Base-by-base conservation (phyloP, 2,329 filamentous ascomycete species). In the Onygena corvina region DNA sequence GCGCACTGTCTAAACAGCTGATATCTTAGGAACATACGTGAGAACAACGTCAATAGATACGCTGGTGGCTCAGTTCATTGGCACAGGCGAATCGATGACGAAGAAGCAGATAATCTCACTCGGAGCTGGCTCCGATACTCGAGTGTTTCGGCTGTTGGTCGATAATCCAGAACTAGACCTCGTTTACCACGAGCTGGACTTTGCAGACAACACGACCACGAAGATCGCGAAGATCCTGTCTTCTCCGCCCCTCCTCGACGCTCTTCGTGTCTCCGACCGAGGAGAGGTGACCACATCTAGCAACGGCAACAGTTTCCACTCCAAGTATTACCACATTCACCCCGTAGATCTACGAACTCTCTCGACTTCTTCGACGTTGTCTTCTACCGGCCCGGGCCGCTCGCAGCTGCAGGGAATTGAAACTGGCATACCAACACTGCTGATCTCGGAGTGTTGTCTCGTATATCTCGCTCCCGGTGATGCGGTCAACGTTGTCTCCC, bases 401-500 rank as follows among this genome's bases (percentile, higher is more conserved):
- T 57, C 52, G 58, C 52, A 52, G 12, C 61, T 78, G 3, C 57
- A 60, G 16, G 74, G 74, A 56, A 79, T 70, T 57, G 76, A 69
- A 61, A 67, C 57, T 59, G 77, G 61, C 20, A 58, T 86, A 0
- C 87, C 92, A 0, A 98, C 92, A 0, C 69, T 98, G 6, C 67
- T 98, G 20, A 74, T 98, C 4, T 96, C 90, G 0, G 92, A 98
- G 66, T 96, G 92, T 73, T 98, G 92, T 63, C 76, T 98, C 27
- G 86, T 92, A 63, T 98, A 98, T 61, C 76, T 98, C 1, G 74
- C 81, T 6, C 75, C 81, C 0, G 59, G 74, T 0, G 75, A 81
- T 47, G 83, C 88, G 0, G 71, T 74, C 31, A 67, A 69, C 1
- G 79, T 90, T 3, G 65, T 94, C 18, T 64, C 71, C 12, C 81